phyloP scores from a whole-genome alignment of 352 stramenopile genomes.

The Sclerospora graminicola region DNA sequence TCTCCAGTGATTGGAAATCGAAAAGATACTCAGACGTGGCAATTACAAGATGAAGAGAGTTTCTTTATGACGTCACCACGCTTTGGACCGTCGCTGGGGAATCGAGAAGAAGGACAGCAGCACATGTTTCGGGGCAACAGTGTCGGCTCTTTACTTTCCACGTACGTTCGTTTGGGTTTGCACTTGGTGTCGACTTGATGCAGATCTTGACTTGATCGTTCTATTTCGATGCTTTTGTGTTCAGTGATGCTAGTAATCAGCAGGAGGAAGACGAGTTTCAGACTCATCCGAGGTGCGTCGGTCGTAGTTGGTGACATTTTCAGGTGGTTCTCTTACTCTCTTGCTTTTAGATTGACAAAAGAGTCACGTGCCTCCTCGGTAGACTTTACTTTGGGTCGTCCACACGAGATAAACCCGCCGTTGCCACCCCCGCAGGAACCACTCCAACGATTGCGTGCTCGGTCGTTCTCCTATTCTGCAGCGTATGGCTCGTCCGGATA shows the following conservation, averaged over 20 bases:
- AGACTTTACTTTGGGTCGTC: constrained; percentile 55
- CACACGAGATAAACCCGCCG: constrained; percentile 44
- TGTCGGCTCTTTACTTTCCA: constrained; percentile 17
- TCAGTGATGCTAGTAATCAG: constrained; percentile 25
- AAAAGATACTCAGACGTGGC: constrained; percentile 58
- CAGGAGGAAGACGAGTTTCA: constrained; percentile 27
- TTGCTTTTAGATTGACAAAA: constrained; percentile 29
- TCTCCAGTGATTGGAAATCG: constrained; percentile 44
- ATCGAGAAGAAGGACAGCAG: constrained; percentile 11
- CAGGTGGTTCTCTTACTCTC: neutral
- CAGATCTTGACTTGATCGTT: constrained; percentile 5
- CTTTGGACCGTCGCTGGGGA: constrained; percentile 26
- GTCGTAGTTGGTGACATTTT: neutral
- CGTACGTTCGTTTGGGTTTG: constrained; percentile 19
- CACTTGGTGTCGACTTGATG: neutral
- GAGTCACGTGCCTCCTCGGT: constrained; percentile 65
- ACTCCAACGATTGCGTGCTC: constrained; percentile 52
- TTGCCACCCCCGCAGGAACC: constrained; percentile 56
- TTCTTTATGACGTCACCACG: constrained; percentile 46
- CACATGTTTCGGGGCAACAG: constrained; percentile 22
- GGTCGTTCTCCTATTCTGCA: constrained; percentile 70
- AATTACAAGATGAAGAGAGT: constrained; percentile 51
- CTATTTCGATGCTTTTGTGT: neutral
- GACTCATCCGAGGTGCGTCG: constrained; percentile 16
- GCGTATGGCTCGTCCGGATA: constrained; percentile 42